phyloP scores from a whole-genome alignment of 805 yeast genomes.

The Sugiyamaella lignohabitans region DNA sequence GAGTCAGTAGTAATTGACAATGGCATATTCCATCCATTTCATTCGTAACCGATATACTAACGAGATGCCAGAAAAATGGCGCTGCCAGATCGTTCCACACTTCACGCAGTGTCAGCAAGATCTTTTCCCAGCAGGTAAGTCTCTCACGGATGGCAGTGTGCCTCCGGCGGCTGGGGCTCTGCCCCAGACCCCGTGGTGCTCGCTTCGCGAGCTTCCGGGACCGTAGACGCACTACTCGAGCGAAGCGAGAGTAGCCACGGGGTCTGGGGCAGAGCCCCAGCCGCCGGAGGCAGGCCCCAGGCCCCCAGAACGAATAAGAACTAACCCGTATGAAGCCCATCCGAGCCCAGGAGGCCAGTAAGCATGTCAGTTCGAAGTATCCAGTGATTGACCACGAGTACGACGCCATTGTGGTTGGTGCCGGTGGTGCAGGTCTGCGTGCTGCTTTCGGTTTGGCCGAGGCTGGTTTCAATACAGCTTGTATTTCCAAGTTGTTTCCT shows the following conservation, averaged over 20 bases:
- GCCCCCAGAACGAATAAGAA: not conserved
- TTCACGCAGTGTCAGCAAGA: slow-evolving; percentile 25
- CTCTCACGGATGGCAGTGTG: too few species aligned
- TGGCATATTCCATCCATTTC: too few species aligned
- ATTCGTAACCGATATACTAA: too few species aligned
- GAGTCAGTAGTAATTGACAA: too few species aligned
- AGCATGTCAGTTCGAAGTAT: slow-evolving; percentile 60
- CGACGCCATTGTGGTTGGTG: slow-evolving; percentile 97
- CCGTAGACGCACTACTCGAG: too few species aligned
- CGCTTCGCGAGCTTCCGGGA: too few species aligned
- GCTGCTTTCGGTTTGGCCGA: slow-evolving; percentile 98
- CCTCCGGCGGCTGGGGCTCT: too few species aligned
- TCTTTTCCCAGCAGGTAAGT: slow-evolving; percentile 30
- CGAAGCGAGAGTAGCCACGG: too few species aligned
- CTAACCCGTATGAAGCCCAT: slow-evolving; percentile 25
- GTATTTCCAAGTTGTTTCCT: slow-evolving; percentile 94
- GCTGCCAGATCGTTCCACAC: slow-evolving; percentile 31
- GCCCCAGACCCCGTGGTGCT: too few species aligned
- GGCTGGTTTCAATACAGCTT: slow-evolving; percentile 96
- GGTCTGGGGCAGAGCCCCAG: too few species aligned
- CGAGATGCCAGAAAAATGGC: too few species aligned
- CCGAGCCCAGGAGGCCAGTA: slow-evolving; percentile 43
- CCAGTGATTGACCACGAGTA: slow-evolving; percentile 95
- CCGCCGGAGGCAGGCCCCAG: too few species aligned
- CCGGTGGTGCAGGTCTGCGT: slow-evolving; percentile 98